Base-by-base conservation (phyloP, 2,329 filamentous ascomycete genomes). In the Teratosphaeria nubilosa region DNA sequence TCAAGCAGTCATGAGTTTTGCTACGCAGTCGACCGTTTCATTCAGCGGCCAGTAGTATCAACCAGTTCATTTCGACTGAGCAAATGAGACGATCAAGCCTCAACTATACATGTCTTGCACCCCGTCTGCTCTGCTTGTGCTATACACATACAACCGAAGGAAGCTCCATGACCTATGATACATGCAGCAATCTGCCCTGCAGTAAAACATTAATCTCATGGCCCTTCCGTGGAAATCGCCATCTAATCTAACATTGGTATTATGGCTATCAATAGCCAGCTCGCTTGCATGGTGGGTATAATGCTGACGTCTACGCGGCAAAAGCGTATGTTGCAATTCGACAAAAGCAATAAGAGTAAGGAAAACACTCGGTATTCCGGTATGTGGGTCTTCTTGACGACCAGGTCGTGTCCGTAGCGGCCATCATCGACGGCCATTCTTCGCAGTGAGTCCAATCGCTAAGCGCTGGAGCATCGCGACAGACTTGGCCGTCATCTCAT, bases 401-500 rank as follows among this genome's bases (percentile, higher is more conserved):
- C 5, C 9, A 48, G 3, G 41, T 11, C 16, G n/a, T 11, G 1
- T 20, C 20, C 16, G 6, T 20, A 48, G 9, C 16, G 4, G 20
- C 41, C 6, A 48, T 48, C 9, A 48, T 48, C 9, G 20, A 48
- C 41, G 6, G 20, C 5, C 20, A 16, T n/a, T 22, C 41, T 48
- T 48, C 9, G n/a, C 41, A 48, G 41, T 53, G 5, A 53, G 51
- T 31, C 53, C 34, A 24, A 30, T 25, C 5, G 56, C 59, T 27
- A 64, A 58, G 20, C 56, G 58, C 20, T 58, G 56, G 51, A 65
- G 50, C 63, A 66, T 66, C 14, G 63, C 61, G 7, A 68, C 55
- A n/a, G 58, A 62, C 59, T 63, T 62, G 57, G 63, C 61, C 1
- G 66, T 66, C 64, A 68, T 66, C 58, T 65, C 62, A 53, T 69